Conservation (phyloP, 345 rosid species). For the Viola odorata region DNA sequence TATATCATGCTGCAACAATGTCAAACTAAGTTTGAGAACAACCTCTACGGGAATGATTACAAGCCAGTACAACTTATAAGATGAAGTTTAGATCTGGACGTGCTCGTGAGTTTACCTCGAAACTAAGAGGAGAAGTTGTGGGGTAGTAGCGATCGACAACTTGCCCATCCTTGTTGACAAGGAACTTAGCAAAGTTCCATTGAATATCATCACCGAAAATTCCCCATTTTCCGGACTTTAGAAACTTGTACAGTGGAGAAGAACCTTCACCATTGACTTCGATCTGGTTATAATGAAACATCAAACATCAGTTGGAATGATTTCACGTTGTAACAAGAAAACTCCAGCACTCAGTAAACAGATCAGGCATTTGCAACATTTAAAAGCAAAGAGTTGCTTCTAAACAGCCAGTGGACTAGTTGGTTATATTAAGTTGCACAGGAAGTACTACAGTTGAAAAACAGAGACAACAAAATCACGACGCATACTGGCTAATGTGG, state of each 20-base stretch:
- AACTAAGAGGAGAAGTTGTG: conserved; percentile 26
- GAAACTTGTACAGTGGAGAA: conserved; percentile 26
- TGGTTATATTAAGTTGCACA: not conserved
- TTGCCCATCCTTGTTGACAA: conserved; percentile 22
- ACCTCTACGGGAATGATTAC: not conserved
- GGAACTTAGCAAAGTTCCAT: conserved; percentile 33
- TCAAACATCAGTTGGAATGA: not conserved
- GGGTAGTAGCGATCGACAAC: conserved; percentile 29
- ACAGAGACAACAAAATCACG: no score
- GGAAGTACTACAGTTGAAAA: no score
- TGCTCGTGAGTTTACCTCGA: conserved; percentile 18
- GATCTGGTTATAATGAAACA: conserved; percentile 1
- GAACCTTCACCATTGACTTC: conserved; percentile 29
- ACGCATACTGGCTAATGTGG: no score
- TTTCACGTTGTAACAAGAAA: not conserved
- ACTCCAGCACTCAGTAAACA: no score
- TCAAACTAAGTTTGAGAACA: conserved; percentile 1
- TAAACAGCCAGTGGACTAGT: no score
- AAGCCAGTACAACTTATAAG: not conserved
- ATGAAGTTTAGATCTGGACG: no score
- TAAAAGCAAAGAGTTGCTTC: no score
- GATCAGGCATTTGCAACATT: no score
- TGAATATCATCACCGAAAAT: conserved; percentile 30
- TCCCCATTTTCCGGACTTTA: conserved; percentile 32
- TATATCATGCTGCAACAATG: conserved; percentile 48